A percentile compares a stretch with the other conserved stretches of the same genome.
Evolutionary conservation across 768 basidiomycete species (phyloP).

Genomic region (Boletus huronensis): DNA sequence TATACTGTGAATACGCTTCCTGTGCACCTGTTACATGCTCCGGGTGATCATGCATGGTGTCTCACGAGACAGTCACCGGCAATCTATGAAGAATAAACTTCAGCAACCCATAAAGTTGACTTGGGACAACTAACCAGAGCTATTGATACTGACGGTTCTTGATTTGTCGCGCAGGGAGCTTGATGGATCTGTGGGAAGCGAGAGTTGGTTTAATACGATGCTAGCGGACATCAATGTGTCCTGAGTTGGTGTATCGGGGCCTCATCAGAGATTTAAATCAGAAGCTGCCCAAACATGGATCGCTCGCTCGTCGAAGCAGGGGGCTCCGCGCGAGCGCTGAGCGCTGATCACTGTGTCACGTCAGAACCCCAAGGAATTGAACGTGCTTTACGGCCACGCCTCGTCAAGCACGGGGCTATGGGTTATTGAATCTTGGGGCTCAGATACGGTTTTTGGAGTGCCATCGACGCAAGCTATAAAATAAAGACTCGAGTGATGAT

Average conservation of each 20-base stretch:
- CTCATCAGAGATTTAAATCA: not conserved
- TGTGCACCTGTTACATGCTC: not conserved
- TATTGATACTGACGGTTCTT: not conserved
- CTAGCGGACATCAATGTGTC: not conserved
- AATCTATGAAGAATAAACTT: not conserved
- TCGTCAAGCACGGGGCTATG: not conserved
- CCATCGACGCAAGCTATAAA: not conserved
- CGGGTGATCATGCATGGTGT: not conserved
- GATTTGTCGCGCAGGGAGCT: slow-evolving; percentile 1
- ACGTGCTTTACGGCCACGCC: not conserved
- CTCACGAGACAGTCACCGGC: not conserved
- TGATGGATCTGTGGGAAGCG: not conserved
- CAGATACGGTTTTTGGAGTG: not conserved
- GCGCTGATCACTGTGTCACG: not conserved
- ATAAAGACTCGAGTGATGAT: too few species aligned
- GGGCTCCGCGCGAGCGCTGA: too few species aligned
- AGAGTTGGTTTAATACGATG: not conserved
- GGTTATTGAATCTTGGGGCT: not conserved
- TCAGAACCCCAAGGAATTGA: not conserved
- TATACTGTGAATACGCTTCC: slow-evolving; percentile 3
- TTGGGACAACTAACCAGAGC: slow-evolving; percentile 9
- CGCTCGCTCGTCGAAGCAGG: not conserved
- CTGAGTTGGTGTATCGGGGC: not conserved
- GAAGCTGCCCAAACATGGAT: slow-evolving; percentile 9
- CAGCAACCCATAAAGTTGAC: not conserved